phyloP scores from a whole-genome alignment of 495 filamentous ascomycete species.

The Hamigera avellanea region DNA sequence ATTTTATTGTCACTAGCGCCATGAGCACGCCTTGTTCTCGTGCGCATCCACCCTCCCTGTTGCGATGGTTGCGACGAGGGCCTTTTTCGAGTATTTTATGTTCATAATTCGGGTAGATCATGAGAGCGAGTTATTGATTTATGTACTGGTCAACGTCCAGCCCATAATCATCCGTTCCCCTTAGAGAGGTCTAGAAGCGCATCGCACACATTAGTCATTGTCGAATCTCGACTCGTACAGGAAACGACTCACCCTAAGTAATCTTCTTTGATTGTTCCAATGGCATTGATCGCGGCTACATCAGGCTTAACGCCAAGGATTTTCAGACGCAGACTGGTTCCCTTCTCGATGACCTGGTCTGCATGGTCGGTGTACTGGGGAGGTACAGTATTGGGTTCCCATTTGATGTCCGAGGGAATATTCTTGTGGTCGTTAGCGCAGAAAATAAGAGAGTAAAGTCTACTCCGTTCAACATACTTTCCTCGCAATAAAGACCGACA shows the following conservation, averaged over 20 bases:
- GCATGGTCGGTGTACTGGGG: constrained; percentile 77
- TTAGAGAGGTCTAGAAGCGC: constrained; percentile 26
- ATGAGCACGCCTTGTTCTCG: neutral
- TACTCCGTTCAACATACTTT: constrained; percentile 45
- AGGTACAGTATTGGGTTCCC: constrained; percentile 80
- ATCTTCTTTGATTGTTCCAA: constrained; percentile 92
- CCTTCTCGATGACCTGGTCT: constrained; percentile 87
- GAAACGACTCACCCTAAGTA: constrained; percentile 39
- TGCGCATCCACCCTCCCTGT: neutral
- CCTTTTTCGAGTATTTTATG: too few relatives aligned
- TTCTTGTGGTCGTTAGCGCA: constrained; percentile 44
- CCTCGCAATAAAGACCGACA: constrained; percentile 79
- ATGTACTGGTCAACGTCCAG: too few relatives aligned
- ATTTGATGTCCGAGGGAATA: constrained; percentile 86
- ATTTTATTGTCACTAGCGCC: neutral
- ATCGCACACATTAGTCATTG: constrained; percentile 4
- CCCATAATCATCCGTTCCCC: too few relatives aligned
- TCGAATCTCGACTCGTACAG: too few relatives aligned
- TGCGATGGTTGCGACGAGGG: too few relatives aligned
- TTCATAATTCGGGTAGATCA: too few relatives aligned
- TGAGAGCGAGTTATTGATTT: too few relatives aligned
- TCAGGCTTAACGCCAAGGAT: constrained; percentile 86
- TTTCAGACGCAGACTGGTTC: constrained; percentile 85
- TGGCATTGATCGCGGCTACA: constrained; percentile 87
- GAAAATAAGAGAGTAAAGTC: neutral